Evolutionary conservation across 345 rosid genomes (phyloP), one percentile per base, ranked within the genome.

Genomic region (Citropsis articulata): DNA sequence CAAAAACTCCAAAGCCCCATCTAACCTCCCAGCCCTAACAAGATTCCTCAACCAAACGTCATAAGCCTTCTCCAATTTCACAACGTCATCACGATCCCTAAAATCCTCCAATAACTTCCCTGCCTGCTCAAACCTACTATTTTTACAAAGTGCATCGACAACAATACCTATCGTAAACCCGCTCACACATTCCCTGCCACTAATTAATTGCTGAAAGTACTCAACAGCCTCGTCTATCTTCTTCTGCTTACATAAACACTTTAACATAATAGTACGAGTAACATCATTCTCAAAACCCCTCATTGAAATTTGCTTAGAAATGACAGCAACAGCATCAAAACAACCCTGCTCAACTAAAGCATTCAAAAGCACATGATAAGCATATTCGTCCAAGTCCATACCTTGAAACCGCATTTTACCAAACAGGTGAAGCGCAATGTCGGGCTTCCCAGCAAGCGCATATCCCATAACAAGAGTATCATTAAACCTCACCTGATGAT

Each of bases 401-500:
- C 98, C 98, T 53, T 83, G 78, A 71, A 89, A 94, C 4, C 98
- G 89, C 97, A 94, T 90, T 75, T 72, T 81, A 42, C 94, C 97
- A 24, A 94, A 90, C 84, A 90, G 76, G 69, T 89, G 90, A 75
- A 96, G 92, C 27, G 99, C 98, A 40, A 81, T 64, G 4, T 81
- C 86, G 6, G 91, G 88, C 77, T 88, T 90, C 14, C 99, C 98
- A 0, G 94, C 97, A 0, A 92, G 59, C 0, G 97, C 90, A 36
- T 92, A 96, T 0, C 99, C 98, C 73, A 89, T 73, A 22, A 96
- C 97, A 57, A 96, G 80, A 35, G 90, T 89, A 36, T 85, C 80
- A n/a, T 84, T 70, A 67, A 90, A 90, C 31, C 88, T 86, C 19
- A 81, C 77, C 8, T 69, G 71, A 27, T 73, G 73, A 18, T 69